A percentile compares a stretch with the other conserved stretches of the same genome.
These are phyloP conservation scores for Ganoderma multipileum DNA, from an alignment of 1,284 basidiomycete genomes.

Conservation along the genomic window DNA sequence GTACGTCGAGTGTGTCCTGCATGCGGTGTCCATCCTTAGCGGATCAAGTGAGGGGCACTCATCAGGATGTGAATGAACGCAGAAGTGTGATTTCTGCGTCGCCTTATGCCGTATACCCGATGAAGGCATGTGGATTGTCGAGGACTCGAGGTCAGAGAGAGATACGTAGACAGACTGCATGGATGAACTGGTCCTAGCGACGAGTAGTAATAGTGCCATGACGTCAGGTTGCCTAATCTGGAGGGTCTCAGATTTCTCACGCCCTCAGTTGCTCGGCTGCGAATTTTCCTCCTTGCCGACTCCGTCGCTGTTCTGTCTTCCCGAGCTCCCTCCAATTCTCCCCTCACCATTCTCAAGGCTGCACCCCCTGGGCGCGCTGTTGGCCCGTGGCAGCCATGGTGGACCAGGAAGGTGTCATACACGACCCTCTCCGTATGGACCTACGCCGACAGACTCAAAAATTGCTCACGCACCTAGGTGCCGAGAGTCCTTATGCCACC, in stretches of 20 bases:
- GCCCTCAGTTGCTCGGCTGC: background rate
- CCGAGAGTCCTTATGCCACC: constrained; percentile 43
- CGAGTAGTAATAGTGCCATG: background rate
- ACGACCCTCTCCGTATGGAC: constrained; percentile 59
- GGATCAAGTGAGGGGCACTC: no score
- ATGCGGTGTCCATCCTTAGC: background rate
- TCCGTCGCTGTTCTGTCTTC: background rate
- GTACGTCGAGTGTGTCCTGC: background rate
- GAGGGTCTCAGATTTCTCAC: background rate
- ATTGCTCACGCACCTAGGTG: constrained; percentile 50
- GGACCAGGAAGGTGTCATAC: constrained; percentile 14
- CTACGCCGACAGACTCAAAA: constrained; percentile 54
- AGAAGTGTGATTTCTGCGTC: no score
- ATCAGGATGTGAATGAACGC: no score
- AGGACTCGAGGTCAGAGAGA: background rate
- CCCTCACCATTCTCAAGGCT: background rate
- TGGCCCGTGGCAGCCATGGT: constrained; percentile 10
- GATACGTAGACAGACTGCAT: background rate
- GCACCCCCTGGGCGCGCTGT: background rate
- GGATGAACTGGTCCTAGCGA: background rate
- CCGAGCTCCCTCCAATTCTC: no score
- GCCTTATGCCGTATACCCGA: background rate
- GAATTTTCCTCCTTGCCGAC: background rate
- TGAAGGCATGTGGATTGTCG: background rate
- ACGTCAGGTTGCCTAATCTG: background rate